A percentile compares a stretch with the other conserved stretches of the same genome.
phyloP scores from a whole-genome alignment of 257 asterid genomes.

The Fraxinus quadrangulata region DNA sequence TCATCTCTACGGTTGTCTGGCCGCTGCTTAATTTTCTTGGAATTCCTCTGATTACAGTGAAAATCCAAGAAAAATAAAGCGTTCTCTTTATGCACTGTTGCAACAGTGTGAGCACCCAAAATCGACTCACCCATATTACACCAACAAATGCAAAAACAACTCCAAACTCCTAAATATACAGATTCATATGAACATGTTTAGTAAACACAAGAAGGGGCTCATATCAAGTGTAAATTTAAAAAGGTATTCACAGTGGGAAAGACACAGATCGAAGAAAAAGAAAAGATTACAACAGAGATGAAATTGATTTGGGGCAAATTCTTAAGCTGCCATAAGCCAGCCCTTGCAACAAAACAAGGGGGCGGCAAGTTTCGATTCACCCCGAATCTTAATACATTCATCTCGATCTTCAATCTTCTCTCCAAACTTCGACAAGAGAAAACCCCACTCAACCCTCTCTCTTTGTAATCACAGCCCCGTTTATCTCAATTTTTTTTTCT shows the following conservation, averaged over 20 bases:
- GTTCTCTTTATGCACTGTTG: constrained; percentile 23
- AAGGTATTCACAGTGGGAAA: constrained; percentile 27
- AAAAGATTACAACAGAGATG: constrained; percentile 1
- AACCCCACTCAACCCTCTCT: constrained; percentile 48
- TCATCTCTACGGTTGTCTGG: constrained; percentile 38
- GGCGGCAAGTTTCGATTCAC: constrained; percentile 29
- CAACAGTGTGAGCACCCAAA: constrained; percentile 2
- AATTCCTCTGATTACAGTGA: background rate
- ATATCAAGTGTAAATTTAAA: constrained; percentile 46
- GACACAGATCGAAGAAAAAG: constrained; percentile 1
- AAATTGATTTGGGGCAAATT: constrained; percentile 11
- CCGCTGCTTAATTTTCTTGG: constrained; percentile 25
- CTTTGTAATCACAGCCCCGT: constrained; percentile 43
- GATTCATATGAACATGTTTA: background rate
- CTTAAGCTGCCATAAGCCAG: constrained; percentile 26
- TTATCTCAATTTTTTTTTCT: background rate
- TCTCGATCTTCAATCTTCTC: background rate
- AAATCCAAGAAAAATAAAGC: constrained; percentile 9
- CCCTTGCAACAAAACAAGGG: constrained; percentile 24
- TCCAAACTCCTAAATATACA: background rate
- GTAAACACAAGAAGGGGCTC: constrained; percentile 32
- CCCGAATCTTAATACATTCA: background rate
- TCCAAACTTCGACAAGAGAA: constrained; percentile 5
- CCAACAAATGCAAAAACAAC: constrained; percentile 29
- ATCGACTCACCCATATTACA: constrained; percentile 20